These are phyloP conservation scores for Trifolium subterraneum DNA, from an alignment of 306 rosid species.

Conservation along the genomic window DNA sequence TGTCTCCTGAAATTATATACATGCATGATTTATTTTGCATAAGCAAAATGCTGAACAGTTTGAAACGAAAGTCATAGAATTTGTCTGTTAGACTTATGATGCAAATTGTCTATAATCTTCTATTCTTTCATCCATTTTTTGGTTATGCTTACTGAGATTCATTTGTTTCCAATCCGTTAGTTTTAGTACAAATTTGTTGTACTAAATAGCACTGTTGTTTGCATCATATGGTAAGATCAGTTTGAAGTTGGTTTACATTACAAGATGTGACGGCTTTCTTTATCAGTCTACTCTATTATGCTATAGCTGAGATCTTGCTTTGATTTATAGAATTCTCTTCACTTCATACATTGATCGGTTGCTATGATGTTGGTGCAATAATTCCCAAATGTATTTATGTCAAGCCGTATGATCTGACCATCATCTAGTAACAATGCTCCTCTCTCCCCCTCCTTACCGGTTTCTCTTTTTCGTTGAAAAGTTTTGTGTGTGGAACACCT, in stretches of 20 bases:
- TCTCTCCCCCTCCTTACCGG: neutral
- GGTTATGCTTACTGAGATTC: slow-evolving; percentile 8
- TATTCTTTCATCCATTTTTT: neutral
- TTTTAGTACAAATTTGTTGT: neutral
- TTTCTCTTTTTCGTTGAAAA: neutral
- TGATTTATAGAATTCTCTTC: slow-evolving; percentile 24
- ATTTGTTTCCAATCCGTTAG: neutral
- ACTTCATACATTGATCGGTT: slow-evolving; percentile 1
- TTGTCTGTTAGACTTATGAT: neutral
- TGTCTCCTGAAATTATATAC: neutral
- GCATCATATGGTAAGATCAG: slow-evolving; percentile 22
- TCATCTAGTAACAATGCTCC: slow-evolving; percentile 12
- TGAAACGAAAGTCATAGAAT: neutral
- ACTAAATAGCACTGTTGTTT: neutral
- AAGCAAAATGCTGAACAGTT: neutral
- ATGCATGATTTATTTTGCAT: neutral
- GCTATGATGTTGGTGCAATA: slow-evolving; percentile 8
- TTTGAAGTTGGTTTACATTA: slow-evolving; percentile 14
- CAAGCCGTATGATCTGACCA: slow-evolving; percentile 21
- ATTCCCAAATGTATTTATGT: neutral
- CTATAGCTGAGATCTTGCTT: slow-evolving; percentile 30
- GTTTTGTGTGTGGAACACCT: slow-evolving; percentile 11
- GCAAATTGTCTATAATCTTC: neutral
- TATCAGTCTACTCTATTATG: neutral
- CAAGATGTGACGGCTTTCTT: slow-evolving; percentile 15